Base-by-base conservation (phyloP, 2,329 filamentous ascomycete species). In the Ilyonectria sp. region DNA sequence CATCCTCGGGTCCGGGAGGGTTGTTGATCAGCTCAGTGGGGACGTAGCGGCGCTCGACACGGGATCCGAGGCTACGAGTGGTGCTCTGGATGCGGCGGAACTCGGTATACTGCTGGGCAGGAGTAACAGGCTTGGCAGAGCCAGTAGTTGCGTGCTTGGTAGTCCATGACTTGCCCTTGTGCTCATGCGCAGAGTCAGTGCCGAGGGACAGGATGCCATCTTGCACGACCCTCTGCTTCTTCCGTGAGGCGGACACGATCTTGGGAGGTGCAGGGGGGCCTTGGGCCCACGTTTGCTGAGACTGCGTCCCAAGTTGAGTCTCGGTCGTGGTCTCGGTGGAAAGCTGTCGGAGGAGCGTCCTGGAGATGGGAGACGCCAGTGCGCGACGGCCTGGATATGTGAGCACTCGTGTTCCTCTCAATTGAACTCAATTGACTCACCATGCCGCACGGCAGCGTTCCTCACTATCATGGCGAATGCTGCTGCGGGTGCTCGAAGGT, bases 1-100 rank as follows among this genome's bases (percentile, higher is more conserved):
- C 89, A 77, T 98, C 93, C 79, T 91, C 86, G 26, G 94, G 92
- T 44, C 83, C 83, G 1, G 94, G 94, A 4, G 96, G 95, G 77
- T 94, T 87, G 65, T 83, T 85, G 70, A 95, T 84, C 61, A 97
- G 83, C 62, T 89, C 84, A 71, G 88, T 85, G 4, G 93, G 92
- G 67, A 87, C 80, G 82, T 95, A 95, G 66, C 87, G 85, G 47
- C 84, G 83, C 63, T 83, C 78, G 9, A 89, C 79, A 1, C 73
- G 35, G 8, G 87, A 84, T 8, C 89, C 89, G 2, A 90, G 71
- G n/a, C 71, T 77, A 13, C 79, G 76, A 6, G 88, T 87, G 63
- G 82, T 77, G 50, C 77, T 76, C 73, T 85, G 80, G 43, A 82
- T 80, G 35, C 79, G 74, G 62, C 76, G 69, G 67, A 82, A 82